These are phyloP conservation scores for Hydnomerulius pinastri DNA, from an alignment of 768 basidiomycete species.

Conservation along the genomic window DNA sequence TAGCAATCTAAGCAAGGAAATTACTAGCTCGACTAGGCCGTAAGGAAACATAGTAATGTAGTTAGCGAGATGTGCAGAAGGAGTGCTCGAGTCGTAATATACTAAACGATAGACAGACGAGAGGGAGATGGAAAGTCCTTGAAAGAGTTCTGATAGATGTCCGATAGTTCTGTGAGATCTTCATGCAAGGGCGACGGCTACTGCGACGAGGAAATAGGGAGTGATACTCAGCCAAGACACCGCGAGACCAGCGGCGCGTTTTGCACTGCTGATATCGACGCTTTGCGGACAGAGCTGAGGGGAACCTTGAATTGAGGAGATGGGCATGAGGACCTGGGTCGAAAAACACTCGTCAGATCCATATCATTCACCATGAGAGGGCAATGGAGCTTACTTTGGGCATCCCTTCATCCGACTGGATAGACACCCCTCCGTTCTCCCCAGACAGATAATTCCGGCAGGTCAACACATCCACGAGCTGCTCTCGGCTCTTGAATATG, in stretches of 20 bases:
- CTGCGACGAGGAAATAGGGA: not conserved
- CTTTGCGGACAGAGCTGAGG: constrained; percentile 7
- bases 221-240: not conserved
- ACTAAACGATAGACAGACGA: not conserved
- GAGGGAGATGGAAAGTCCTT: not conserved
- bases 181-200: not conserved
- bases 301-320: constrained; percentile 14
- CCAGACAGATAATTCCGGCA: constrained; percentile 41
- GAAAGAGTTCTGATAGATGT: not conserved
- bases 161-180: not conserved
- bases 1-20: no score
- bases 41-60: no score
- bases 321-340: constrained; percentile 30
- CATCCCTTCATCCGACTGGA: constrained; percentile 39
- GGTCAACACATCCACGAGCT: constrained; percentile 50
- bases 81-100: no score
- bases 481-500: constrained; percentile 39
- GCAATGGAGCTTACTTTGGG: constrained; percentile 34
- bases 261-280: not conserved
- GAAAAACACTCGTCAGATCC: not conserved
- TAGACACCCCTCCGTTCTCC: constrained; percentile 38
- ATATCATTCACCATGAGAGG: not conserved
- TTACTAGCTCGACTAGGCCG: no score
- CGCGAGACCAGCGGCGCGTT: not conserved
- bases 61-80: no score